Conservation (phyloP, 2,329 filamentous ascomycete genomes). For the Exophiala sp. region DNA sequence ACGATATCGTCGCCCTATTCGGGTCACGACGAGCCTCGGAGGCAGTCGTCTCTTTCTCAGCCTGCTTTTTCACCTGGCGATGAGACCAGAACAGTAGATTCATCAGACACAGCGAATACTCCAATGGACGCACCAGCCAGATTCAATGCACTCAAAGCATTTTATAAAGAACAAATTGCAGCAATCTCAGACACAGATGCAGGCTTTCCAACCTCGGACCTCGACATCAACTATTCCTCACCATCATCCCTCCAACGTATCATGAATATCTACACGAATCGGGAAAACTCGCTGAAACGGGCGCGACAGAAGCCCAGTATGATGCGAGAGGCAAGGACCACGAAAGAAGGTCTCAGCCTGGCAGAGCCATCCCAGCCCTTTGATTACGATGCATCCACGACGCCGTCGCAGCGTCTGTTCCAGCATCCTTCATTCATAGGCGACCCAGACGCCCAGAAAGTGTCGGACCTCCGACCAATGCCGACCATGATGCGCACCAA, state of each 20-base stretch:
- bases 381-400: slow-evolving; percentile 23
- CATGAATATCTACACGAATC: slow-evolving; percentile 78
- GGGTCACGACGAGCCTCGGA: slow-evolving; percentile 8
- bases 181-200: slow-evolving; percentile 52
- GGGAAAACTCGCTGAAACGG: slow-evolving; percentile 57
- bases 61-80: slow-evolving; percentile 17
- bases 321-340: slow-evolving; percentile 74
- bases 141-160: slow-evolving; percentile 70
- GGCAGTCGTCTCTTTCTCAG: slow-evolving; percentile 20
- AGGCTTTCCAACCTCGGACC: slow-evolving; percentile 49
- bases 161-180: slow-evolving; percentile 71
- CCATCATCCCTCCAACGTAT: slow-evolving; percentile 81
- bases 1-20: slow-evolving; percentile 13
- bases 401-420: slow-evolving; percentile 28
- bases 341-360: slow-evolving; percentile 68
- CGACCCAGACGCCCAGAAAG: slow-evolving; percentile 54
- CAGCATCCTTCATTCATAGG: slow-evolving; percentile 51
- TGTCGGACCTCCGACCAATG: slow-evolving; percentile 73
- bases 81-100: slow-evolving; percentile 33
- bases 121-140: slow-evolving; percentile 63
- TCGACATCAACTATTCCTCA: slow-evolving; percentile 55
- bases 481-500: slow-evolving; percentile 84
- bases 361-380: slow-evolving; percentile 49
- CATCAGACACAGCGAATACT: slow-evolving; percentile 31
- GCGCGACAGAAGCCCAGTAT: slow-evolving; percentile 63